Evolutionary conservation across 2,329 filamentous ascomycete genomes (phyloP), one percentile per base, ranked within the genome.

Genomic region (Fragosphaeria purpurea): DNA sequence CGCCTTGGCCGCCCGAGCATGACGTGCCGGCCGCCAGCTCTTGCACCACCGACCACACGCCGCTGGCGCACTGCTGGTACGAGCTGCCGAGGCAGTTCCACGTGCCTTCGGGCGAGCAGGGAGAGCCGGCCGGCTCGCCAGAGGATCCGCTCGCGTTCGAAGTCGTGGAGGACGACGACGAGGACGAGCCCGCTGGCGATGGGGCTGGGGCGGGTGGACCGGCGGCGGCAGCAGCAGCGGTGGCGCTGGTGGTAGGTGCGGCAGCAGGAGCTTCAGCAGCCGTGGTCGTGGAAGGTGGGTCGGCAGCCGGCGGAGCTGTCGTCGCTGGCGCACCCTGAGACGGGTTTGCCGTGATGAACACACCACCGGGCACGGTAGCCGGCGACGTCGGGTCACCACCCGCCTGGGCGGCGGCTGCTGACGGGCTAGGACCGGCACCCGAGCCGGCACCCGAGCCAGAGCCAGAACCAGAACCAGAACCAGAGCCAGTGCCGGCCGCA

Each of bases 41-140:
- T 60, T 70, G 65, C 46, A 62, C 50, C 4, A 55, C 55, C 1
- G 71, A 67, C 75, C 75, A 78, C 31, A 60, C 44, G 31, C 75
- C 74, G 48, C 64, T 69, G 31, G 72, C 74, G 57, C 75, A 79
- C 52, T 70, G 72, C 64, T 77, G 74, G 68, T 74, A 78, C 13
- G 66, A 63, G n/a, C 54, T 59, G 51, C 73, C 63, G 47, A 76
- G 61, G 61, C 75, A 78, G 64, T 73, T 71, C 70, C 72, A 77
- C 13, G 58, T 50, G 49, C 75, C 75, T 55, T 77, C 74, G 12
- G 63, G 50, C 44, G 61, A 63, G 68, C 75, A 77, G 48, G 69
- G 51, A 4, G 68, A 65, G 39, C 75, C 75, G 6, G 62, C 64
- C 1, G 72, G 57, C 31, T 68, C 54, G 1, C 57, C 62, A 9